Evolutionary conservation across 2,329 filamentous ascomycete species (phyloP), one percentile per base, ranked within the genome.

Genomic region (Fusarium piperis): DNA sequence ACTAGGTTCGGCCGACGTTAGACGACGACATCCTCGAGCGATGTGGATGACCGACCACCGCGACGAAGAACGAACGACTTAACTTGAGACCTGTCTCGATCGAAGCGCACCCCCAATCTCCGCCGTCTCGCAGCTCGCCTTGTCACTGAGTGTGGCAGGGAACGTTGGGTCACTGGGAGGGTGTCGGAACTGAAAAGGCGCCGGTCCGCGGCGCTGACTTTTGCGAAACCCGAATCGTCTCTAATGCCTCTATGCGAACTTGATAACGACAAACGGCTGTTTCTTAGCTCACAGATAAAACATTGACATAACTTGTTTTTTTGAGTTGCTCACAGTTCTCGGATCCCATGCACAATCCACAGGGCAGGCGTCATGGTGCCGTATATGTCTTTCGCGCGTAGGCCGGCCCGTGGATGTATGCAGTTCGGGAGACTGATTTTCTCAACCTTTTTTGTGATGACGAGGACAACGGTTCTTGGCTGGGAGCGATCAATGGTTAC

Each of bases 1-100:
- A 90, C 87, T 93, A 97, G 94, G 92, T 97, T 97, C 92, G 94
- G 94, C 87, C 93, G 94, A 86, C 94, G 94, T 93, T 97, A 94
- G 56, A 91, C 79, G 78, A 77, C 68, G 71, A 71, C 72, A 74
- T 62, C 72, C 73, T 73, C 74, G 69, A 71, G 64, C 67, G 68
- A 74, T 70, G 62, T 64, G 62, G 72, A 78, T 68, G 69, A 74
- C 66, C 60, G 39, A 74, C 65, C 67, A 44, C 39, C 41, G 62
- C 65, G 65, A 71, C 62, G 57, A 74, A 67, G 64, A 69, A 68
- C 63, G 65, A 76, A 74, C 73, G 67, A 73, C 65, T 72, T 67
- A 65, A 71, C 67, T 71, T 69, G 67, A 64, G 72, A 63, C 59
- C 59, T 64, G 57, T 69, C 74, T 73, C 70, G 71, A 67, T 70